A percentile compares a stretch with the other conserved stretches of the same genome.
phyloP scores from a whole-genome alignment of 208 protist genomes.

The Tritrichomonas foetus region DNA sequence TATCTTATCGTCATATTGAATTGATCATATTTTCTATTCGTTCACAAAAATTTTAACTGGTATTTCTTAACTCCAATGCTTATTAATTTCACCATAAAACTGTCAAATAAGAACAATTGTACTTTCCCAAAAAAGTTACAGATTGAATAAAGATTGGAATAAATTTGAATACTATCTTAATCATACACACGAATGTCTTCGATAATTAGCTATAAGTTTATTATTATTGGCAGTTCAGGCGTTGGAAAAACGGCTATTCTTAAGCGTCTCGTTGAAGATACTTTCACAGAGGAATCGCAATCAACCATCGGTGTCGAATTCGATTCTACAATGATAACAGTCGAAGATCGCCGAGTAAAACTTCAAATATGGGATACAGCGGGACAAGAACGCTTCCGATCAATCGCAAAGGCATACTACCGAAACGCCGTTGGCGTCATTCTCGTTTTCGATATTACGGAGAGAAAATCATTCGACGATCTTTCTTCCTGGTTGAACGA shows the following conservation, averaged over 20 bases:
- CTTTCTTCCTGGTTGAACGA: background rate
- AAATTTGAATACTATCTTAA: background rate
- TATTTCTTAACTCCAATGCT: no score
- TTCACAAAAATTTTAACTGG: no score
- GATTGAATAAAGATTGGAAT: background rate
- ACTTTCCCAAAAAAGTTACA: background rate
- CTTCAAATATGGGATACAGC: conserved; percentile 27
- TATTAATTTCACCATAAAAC: no score
- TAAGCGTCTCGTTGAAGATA: background rate
- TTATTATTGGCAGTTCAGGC: background rate
- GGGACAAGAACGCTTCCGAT: background rate
- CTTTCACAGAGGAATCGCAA: background rate
- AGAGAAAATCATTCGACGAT: background rate
- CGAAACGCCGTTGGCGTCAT: background rate
- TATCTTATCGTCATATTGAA: no score
- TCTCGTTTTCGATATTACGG: background rate
- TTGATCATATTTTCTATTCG: no score
- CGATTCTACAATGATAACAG: background rate
- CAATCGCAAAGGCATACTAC: background rate
- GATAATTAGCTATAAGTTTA: background rate
- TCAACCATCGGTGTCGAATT: no score
- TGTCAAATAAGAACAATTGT: no score
- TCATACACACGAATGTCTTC: no score
- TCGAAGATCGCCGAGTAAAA: background rate
- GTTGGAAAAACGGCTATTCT: background rate